Evolutionary conservation across 2,329 filamentous ascomycete genomes (phyloP).

Genomic region (Shiraia sp.): DNA sequence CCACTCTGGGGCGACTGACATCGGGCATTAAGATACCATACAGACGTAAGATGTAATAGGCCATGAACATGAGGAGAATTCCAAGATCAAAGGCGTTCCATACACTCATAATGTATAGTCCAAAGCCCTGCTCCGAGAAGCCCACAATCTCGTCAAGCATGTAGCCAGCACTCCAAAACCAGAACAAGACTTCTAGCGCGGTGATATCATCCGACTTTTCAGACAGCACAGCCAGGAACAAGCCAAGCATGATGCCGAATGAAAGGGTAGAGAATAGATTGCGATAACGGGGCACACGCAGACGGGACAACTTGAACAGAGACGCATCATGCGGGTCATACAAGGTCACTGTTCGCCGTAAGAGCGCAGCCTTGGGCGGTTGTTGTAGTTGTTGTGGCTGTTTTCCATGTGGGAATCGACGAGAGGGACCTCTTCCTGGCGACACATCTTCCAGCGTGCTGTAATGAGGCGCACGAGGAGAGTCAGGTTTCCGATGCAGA

Average conservation of each 20-base stretch:
- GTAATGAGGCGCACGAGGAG: constrained; percentile 26
- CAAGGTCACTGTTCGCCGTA: constrained; percentile 76
- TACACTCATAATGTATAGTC: constrained; percentile 94
- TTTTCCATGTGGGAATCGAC: constrained; percentile 29
- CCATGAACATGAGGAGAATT: constrained; percentile 80
- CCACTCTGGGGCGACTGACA: constrained; percentile 67
- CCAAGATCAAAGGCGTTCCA: constrained; percentile 96
- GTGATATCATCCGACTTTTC: constrained; percentile 80
- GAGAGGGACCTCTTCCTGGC: constrained; percentile 36
- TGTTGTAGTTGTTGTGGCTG: constrained; percentile 29
- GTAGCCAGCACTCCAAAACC: constrained; percentile 97
- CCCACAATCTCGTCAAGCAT: constrained; percentile 96
- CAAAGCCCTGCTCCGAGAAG: constrained; percentile 96
- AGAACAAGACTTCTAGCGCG: constrained; percentile 83
- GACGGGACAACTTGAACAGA: constrained; percentile 84
- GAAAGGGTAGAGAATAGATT: constrained; percentile 89
- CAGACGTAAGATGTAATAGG: constrained; percentile 87
- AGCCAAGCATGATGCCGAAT: constrained; percentile 78
- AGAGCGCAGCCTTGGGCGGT: constrained; percentile 41
- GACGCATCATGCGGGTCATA: constrained; percentile 92
- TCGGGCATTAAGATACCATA: constrained; percentile 86
- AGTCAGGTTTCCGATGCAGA: constrained; percentile 67
- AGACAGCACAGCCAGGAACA: constrained; percentile 82
- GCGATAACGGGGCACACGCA: constrained; percentile 88
- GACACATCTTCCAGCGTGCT: constrained; percentile 30